Percentiles rank a stretch among this genome's conserved stretches.
phyloP scores from a whole-genome alignment of 1,284 basidiomycete species.

The Cutaneotrichosporon spelunceum region DNA sequence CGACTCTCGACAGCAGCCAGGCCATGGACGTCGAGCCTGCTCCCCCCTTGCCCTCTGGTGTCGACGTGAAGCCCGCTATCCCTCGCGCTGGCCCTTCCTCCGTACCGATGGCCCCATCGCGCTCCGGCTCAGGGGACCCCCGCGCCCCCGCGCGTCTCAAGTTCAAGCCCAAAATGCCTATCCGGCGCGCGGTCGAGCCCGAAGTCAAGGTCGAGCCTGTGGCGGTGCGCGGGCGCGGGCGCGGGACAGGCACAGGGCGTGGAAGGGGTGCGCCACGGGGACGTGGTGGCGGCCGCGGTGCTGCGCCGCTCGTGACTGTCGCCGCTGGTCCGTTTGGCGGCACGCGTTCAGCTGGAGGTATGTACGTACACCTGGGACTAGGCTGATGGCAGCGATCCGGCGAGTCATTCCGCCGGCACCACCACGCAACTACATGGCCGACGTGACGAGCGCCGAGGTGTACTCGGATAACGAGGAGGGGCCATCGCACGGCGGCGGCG shows the following conservation, averaged over 20 bases:
- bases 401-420: conserved; percentile 18
- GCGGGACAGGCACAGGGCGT: neutral
- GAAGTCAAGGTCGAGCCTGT: conserved; percentile 15
- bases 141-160: conserved; percentile 38
- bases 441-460: conserved; percentile 23
- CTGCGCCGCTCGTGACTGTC: conserved; percentile 45
- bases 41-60: neutral
- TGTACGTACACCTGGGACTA: conserved; percentile 2
- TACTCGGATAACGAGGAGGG: conserved; percentile 88
- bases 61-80: conserved; percentile 2
- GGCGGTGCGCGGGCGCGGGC: neutral
- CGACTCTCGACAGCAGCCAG: neutral
- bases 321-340: conserved; percentile 26
- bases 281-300: conserved; percentile 56
- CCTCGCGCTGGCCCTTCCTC: neutral
- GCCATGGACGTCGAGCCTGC: conserved; percentile 13
- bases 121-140: conserved; percentile 5
- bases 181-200: conserved; percentile 31
- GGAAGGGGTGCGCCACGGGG: conserved; percentile 11
- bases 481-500: conserved; percentile 54
- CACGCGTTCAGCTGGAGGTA: conserved; percentile 6
- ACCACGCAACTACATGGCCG: conserved; percentile 12
- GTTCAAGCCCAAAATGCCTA: conserved; percentile 49
- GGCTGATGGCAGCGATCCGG: conserved; percentile 10
- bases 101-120: neutral